Percentiles rank a stretch among this genome's conserved stretches.
Conservation (phyloP, 1,284 basidiomycete genomes). For the Pyrrhoderma noxium region DNA sequence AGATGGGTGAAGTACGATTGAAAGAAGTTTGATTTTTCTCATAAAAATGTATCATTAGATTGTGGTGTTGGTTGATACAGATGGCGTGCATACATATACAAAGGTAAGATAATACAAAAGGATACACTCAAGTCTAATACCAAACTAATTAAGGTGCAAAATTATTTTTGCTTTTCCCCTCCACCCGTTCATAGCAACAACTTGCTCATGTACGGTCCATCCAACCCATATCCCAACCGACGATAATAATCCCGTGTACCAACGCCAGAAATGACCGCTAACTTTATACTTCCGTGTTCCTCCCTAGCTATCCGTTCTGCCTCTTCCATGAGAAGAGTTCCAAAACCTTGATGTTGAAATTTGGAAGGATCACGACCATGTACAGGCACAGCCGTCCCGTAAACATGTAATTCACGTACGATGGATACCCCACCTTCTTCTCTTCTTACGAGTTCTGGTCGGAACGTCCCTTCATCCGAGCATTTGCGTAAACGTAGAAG, state of each 20-base stretch:
- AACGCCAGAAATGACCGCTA: slow-evolving; percentile 97
- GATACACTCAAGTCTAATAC: slow-evolving; percentile 1
- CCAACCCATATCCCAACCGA: slow-evolving; percentile 86
- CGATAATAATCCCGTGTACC: slow-evolving; percentile 94
- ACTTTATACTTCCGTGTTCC: slow-evolving; percentile 90
- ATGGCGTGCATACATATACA: no score
- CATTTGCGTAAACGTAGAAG: slow-evolving; percentile 91
- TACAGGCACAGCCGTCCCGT: slow-evolving; percentile 96
- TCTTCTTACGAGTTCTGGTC: slow-evolving; percentile 79
- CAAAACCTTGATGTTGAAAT: slow-evolving; percentile 98
- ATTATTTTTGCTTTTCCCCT: slow-evolving; percentile 12
- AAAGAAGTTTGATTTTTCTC: no score
- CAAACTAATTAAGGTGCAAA: slow-evolving; percentile 18
- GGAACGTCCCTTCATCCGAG: slow-evolving; percentile 92
- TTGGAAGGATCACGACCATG: slow-evolving; percentile 97
- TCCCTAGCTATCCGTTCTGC: slow-evolving; percentile 97
- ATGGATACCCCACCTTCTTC: slow-evolving; percentile 86
- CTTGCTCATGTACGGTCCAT: slow-evolving; percentile 98
- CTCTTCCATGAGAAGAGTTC: slow-evolving; percentile 97
- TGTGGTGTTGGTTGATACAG: not conserved
- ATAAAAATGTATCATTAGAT: not conserved
- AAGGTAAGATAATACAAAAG: not conserved
- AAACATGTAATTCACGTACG: slow-evolving; percentile 96
- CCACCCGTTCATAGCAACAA: slow-evolving; percentile 41
- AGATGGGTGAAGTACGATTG: slow-evolving; percentile 26